Conservation (phyloP, 2,329 filamentous ascomycete species). For the Aspergillus pseudotamarii region DNA sequence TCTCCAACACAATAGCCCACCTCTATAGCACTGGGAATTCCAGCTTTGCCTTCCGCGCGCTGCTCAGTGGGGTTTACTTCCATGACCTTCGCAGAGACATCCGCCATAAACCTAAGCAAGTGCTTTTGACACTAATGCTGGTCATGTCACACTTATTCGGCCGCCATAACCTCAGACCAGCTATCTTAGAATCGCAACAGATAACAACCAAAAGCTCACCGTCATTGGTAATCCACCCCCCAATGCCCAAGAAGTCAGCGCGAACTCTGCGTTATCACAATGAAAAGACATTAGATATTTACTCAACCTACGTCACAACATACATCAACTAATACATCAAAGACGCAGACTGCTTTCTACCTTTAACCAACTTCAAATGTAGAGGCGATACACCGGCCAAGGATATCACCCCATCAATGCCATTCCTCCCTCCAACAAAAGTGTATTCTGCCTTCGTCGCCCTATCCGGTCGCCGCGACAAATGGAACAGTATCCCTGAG, state of each 20-base stretch:
- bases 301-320: constrained; percentile 68
- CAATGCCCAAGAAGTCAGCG: constrained; percentile 61
- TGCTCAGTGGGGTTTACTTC: constrained; percentile 73
- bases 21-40: constrained; percentile 77
- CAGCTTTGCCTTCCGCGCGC: constrained; percentile 74
- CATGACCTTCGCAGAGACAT: constrained; percentile 64
- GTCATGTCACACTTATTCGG: constrained; percentile 73
- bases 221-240: constrained; percentile 67
- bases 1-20: constrained; percentile 70
- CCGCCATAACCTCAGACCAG: constrained; percentile 51
- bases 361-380: neutral
- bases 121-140: constrained; percentile 65
- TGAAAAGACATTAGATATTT: constrained; percentile 65
- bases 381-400: constrained; percentile 33
- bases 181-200: constrained; percentile 40
- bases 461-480: constrained; percentile 44
- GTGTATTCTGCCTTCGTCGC: neutral
- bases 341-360: constrained; percentile 49
- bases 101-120: constrained; percentile 50
- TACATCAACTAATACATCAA: constrained; percentile 67
- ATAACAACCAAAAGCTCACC: constrained; percentile 59
- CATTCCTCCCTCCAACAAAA: neutral
- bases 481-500: constrained; percentile 66
- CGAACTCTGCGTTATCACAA: constrained; percentile 65
- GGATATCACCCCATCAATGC: neutral